phyloP scores from a whole-genome alignment of 371 early-diverging fungal species.

The Apophysomyces variabilis region DNA sequence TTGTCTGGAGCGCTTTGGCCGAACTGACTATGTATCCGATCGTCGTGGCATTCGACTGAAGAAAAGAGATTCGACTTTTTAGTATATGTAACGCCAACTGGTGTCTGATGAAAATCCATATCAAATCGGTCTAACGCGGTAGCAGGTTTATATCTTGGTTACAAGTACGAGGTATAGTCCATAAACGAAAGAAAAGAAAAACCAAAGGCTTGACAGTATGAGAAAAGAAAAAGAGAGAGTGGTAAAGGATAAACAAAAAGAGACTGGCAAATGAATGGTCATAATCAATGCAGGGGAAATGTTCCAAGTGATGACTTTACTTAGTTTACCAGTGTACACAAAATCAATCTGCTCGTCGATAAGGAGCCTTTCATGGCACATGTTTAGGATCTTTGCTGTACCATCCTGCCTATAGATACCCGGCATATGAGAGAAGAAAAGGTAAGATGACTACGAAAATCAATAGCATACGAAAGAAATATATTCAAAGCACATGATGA shows the following conservation, averaged over 20 bases:
- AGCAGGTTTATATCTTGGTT: too few species aligned
- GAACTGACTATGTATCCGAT: too few species aligned
- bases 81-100: too few species aligned
- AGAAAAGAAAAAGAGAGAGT: not conserved
- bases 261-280: not conserved
- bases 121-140: too few species aligned
- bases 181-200: too few species aligned
- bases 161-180: too few species aligned
- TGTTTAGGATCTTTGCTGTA: not conserved
- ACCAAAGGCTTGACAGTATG: not conserved
- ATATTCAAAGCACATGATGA: not conserved
- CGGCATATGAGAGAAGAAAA: too few species aligned
- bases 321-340: not conserved
- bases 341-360: not conserved
- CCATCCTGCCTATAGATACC: not conserved
- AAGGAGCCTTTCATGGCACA: not conserved
- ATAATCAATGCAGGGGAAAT: conserved; percentile 7
- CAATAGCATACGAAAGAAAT: not conserved
- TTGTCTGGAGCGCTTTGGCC: too few species aligned
- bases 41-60: too few species aligned
- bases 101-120: too few species aligned
- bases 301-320: conserved; percentile 4
- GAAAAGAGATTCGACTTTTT: too few species aligned
- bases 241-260: not conserved
- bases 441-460: too few species aligned